Evolutionary conservation across 371 early-diverging fungal genomes (phyloP).

Genomic region (Apophysomyces elegans): DNA sequence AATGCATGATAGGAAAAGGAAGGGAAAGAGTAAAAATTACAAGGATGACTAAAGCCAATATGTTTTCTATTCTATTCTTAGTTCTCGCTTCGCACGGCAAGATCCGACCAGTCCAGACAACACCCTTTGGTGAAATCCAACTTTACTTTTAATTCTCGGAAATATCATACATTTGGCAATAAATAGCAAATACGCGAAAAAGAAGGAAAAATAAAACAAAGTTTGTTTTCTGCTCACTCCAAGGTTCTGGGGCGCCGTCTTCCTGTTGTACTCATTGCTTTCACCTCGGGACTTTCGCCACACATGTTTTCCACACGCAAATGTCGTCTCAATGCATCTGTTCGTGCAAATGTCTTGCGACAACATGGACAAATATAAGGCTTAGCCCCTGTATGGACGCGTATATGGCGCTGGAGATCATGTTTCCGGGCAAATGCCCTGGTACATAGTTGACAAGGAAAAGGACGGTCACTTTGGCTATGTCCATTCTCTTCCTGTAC

Average conservation of each 20-base stretch:
- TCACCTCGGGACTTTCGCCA: constrained; percentile 46
- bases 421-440: constrained; percentile 52
- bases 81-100: too few species aligned
- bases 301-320: constrained; percentile 60
- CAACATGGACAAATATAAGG: constrained; percentile 65
- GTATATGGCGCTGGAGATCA: constrained; percentile 50
- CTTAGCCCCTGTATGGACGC: constrained; percentile 68
- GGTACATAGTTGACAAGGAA: constrained; percentile 31
- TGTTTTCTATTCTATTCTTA: too few species aligned
- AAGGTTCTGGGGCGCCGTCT: constrained; percentile 38
- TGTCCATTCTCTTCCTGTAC: neutral
- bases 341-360: constrained; percentile 65
- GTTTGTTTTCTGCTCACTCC: constrained; percentile 13
- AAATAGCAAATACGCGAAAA: constrained; percentile 5
- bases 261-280: constrained; percentile 45
- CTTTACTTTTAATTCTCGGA: neutral
- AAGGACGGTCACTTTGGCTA: constrained; percentile 18
- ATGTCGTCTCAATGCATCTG: constrained; percentile 69
- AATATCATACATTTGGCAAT: constrained; percentile 5
- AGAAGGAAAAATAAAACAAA: constrained; percentile 6
- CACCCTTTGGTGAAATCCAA: too few species aligned
- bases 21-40: too few species aligned
- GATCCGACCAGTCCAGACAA: too few species aligned
- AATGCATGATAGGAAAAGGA: too few species aligned
- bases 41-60: too few species aligned